These are phyloP conservation scores for Ailanthus altissimus DNA, from an alignment of 345 rosid species.

Conservation along the genomic window DNA sequence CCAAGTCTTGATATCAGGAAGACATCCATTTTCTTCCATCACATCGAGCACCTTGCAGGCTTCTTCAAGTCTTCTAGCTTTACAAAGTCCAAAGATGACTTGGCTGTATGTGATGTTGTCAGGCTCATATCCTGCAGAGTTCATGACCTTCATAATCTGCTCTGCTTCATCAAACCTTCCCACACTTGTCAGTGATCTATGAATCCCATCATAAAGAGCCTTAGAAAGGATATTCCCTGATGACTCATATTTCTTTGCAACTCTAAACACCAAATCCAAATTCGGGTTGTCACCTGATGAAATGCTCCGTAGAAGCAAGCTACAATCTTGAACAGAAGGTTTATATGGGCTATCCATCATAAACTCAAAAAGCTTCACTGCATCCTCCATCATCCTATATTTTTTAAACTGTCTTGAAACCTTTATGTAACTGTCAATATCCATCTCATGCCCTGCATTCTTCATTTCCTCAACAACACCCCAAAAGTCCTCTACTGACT, in stretches of 20 bases:
- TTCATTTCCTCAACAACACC: constrained; percentile 64
- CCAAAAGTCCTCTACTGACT: constrained; percentile 72
- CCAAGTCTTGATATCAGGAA: constrained; percentile 83
- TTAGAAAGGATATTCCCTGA: constrained; percentile 60
- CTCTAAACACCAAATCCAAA: constrained; percentile 66
- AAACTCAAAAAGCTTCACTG: constrained; percentile 76
- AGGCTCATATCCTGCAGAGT: constrained; percentile 65
- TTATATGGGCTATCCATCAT: constrained; percentile 89
- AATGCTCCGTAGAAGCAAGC: constrained; percentile 56
- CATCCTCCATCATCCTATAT: constrained; percentile 58
- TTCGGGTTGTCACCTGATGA: constrained; percentile 47
- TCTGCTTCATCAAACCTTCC: constrained; percentile 73
- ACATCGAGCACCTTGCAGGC: constrained; percentile 59
- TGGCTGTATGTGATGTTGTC: constrained; percentile 91
- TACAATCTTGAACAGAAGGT: constrained; percentile 73
- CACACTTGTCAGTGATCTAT: constrained; percentile 61
- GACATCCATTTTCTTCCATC: constrained; percentile 67
- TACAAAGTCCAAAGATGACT: constrained; percentile 81
- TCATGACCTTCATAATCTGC: constrained; percentile 59
- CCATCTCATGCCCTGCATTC: constrained; percentile 57
- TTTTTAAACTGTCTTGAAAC: constrained; percentile 81
- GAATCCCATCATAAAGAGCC: constrained; percentile 75
- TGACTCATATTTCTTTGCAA: constrained; percentile 57
- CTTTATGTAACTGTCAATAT: constrained; percentile 70
- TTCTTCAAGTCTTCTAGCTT: constrained; percentile 69